A percentile compares a stretch with the other conserved stretches of the same genome.
Conservation (phyloP, 495 filamentous ascomycete species). For the Acidomyces sp. region DNA sequence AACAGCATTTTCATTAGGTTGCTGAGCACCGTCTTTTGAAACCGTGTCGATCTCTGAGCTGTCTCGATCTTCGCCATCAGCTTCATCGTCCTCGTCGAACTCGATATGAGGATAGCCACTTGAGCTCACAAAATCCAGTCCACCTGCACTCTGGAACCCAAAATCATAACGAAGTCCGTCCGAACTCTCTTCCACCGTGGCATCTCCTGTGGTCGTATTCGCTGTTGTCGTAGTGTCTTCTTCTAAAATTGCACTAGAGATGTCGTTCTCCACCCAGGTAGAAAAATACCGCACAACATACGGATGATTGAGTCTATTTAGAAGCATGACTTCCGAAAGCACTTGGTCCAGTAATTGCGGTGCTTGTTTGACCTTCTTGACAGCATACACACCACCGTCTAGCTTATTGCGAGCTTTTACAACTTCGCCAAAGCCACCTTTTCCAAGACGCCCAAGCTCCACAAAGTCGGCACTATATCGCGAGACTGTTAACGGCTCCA, state of each 20-base stretch:
- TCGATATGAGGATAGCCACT: conserved; percentile 68
- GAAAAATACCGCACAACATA: conserved; percentile 93
- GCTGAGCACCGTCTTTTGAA: too few species aligned
- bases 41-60: too few species aligned
- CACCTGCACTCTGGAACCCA: conserved; percentile 54
- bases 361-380: conserved; percentile 86
- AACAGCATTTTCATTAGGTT: background rate
- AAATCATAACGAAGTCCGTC: conserved; percentile 45
- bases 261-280: conserved; percentile 79
- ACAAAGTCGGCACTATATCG: conserved; percentile 80
- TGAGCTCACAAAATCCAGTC: conserved; percentile 86
- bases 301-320: conserved; percentile 86
- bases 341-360: conserved; percentile 64
- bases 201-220: conserved; percentile 7
- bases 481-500: conserved; percentile 39
- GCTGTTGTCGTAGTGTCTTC: conserved; percentile 10
- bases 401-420: conserved; percentile 90
- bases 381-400: conserved; percentile 82
- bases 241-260: conserved; percentile 35
- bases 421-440: conserved; percentile 94
- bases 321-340: conserved; percentile 76
- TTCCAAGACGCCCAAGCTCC: conserved; percentile 76
- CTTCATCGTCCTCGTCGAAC: conserved; percentile 52
- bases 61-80: conserved; percentile 28
- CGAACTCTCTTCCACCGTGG: background rate